phyloP scores from a whole-genome alignment of 176 grass and related monocot genomes.

The Eragrostis curvula region DNA sequence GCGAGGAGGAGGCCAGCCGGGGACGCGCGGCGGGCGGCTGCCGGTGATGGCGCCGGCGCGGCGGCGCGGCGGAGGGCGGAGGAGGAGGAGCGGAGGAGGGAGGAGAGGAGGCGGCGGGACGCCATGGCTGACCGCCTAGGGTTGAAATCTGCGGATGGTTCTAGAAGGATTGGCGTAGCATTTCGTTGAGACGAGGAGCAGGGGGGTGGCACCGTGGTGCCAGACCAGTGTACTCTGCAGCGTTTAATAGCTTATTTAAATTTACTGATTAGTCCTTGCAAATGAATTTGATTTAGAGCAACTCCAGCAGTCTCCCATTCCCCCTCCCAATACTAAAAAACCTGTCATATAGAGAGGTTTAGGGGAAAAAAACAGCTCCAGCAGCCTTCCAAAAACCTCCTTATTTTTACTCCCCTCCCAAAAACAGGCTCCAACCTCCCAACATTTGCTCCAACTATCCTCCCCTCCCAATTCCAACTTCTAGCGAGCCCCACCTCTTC shows the following conservation, averaged over 20 bases:
- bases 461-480: too few relatives aligned
- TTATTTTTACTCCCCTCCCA: too few relatives aligned
- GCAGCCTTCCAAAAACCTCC: too few relatives aligned
- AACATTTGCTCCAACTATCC: too few relatives aligned
- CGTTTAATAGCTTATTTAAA: neutral
- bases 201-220: neutral
- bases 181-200: neutral
- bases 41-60: slow-evolving; percentile 12
- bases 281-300: neutral
- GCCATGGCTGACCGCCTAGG: slow-evolving; percentile 42
- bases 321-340: too few relatives aligned
- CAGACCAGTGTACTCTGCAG: neutral
- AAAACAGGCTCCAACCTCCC: too few relatives aligned
- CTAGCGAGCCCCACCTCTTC: too few relatives aligned
- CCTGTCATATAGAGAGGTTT: too few relatives aligned
- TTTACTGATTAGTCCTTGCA: neutral
- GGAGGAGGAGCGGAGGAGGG: slow-evolving; percentile 52
- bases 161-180: slow-evolving; percentile 1
- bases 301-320: too few relatives aligned
- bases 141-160: slow-evolving; percentile 1
- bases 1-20: slow-evolving; percentile 41
- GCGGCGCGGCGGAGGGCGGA: slow-evolving; percentile 32
- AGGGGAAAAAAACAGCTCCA: too few relatives aligned
- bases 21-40: slow-evolving; percentile 41
- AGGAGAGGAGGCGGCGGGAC: slow-evolving; percentile 56